These are phyloP conservation scores for Yarrowia bubula DNA, from an alignment of 805 yeast species.

Conservation along the genomic window DNA sequence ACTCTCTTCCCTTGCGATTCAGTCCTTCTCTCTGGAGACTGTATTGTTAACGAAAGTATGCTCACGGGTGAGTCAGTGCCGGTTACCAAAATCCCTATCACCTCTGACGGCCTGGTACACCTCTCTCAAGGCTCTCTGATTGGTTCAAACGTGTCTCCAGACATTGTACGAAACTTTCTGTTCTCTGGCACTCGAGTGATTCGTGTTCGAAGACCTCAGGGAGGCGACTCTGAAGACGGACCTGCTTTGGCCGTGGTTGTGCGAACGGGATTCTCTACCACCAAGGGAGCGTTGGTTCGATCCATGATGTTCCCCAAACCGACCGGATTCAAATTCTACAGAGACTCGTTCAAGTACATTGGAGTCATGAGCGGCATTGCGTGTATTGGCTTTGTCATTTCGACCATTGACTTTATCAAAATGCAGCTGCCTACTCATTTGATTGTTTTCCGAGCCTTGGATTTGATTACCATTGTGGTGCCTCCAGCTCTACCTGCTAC, in stretches of 20 bases:
- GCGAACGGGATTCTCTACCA: conserved; percentile 90
- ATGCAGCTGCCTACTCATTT: conserved; percentile 66
- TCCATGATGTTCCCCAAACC: conserved; percentile 98
- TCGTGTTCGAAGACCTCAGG: conserved; percentile 67
- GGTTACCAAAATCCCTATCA: conserved; percentile 74
- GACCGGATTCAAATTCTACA: conserved; percentile 85
- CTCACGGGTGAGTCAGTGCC: conserved; percentile 98
- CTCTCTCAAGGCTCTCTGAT: conserved; percentile 38
- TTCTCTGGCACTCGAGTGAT: conserved; percentile 89
- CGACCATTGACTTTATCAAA: conserved; percentile 77
- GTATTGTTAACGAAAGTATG: conserved; percentile 97
- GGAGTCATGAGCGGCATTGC: conserved; percentile 93
- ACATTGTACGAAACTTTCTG: conserved; percentile 70
- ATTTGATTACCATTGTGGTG: conserved; percentile 91
- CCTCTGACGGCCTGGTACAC: conserved; percentile 54
- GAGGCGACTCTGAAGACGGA: conserved; percentile 48
- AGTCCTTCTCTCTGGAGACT: conserved; percentile 81
- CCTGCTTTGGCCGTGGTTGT: conserved; percentile 85
- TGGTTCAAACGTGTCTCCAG: conserved; percentile 55
- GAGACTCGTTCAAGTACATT: conserved; percentile 92
- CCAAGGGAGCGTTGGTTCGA: conserved; percentile 89
- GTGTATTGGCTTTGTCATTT: conserved; percentile 72
- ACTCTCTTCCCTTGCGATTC: conserved; percentile 83
- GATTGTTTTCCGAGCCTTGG: conserved; percentile 85
- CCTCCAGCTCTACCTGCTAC: conserved; percentile 99